Evolutionary conservation across 2,329 filamentous ascomycete genomes (phyloP).

Genomic region (Xylariomycetidae sp.): DNA sequence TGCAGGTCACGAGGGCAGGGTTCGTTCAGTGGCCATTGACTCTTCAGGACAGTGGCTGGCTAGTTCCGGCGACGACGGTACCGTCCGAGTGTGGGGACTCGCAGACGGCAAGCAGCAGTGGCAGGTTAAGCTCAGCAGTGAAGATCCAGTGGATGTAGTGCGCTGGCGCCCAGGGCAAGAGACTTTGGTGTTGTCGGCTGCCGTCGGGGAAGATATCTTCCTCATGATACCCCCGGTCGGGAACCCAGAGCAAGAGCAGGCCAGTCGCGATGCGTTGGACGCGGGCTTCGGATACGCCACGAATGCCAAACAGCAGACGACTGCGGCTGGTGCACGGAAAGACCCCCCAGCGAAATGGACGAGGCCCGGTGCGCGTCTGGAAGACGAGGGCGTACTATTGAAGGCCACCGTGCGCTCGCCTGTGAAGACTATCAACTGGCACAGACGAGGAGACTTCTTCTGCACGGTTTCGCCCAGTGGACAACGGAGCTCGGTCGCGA

Average conservation of each 20-base stretch:
- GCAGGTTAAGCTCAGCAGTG: constrained; percentile 70
- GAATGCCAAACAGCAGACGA: constrained; percentile 49
- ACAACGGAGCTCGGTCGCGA: constrained; percentile 74
- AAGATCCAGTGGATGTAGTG: constrained; percentile 77
- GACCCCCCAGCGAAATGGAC: constrained; percentile 76
- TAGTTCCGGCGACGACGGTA: constrained; percentile 91
- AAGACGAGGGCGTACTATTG: constrained; percentile 72
- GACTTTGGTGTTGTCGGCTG: constrained; percentile 73
- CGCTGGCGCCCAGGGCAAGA: constrained; percentile 85
- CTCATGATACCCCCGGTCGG: constrained; percentile 71
- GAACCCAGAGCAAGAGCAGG: constrained; percentile 65
- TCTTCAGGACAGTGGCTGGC: constrained; percentile 81
- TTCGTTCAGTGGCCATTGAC: constrained; percentile 78
- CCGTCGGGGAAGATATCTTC: constrained; percentile 78
- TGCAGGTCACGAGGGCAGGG: constrained; percentile 79
- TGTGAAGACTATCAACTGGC: constrained; percentile 89
- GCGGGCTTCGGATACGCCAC: constrained; percentile 92
- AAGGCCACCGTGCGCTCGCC: constrained; percentile 73
- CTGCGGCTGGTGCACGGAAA: constrained; percentile 56
- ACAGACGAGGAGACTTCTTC: constrained; percentile 90
- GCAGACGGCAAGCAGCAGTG: constrained; percentile 81
- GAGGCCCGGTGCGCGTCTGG: constrained; percentile 66
- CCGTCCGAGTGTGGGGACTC: constrained; percentile 84
- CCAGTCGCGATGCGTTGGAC: constrained; percentile 71
- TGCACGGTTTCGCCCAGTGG: constrained; percentile 81